phyloP scores from a whole-genome alignment of 2,329 filamentous ascomycete genomes.

The Claviceps purpurea region DNA sequence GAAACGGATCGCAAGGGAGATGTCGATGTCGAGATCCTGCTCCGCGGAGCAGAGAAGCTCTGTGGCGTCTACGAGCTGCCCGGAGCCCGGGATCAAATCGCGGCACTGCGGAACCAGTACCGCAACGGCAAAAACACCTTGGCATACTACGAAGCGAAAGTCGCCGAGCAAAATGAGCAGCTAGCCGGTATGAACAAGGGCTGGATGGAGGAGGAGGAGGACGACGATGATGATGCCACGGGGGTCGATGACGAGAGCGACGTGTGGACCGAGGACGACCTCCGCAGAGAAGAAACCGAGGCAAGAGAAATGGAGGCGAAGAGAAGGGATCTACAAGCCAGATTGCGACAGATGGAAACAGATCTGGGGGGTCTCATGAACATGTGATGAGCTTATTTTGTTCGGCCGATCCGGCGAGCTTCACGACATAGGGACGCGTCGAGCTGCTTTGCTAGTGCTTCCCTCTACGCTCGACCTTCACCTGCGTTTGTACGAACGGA shows the following conservation, averaged over 20 bases:
- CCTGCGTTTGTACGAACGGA: too few relatives aligned
- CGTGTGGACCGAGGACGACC: constrained; percentile 52
- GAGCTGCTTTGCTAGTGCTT: constrained; percentile 2
- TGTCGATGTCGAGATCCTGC: constrained; percentile 72
- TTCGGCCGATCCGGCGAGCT: neutral
- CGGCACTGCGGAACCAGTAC: constrained; percentile 56
- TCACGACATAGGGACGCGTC: neutral
- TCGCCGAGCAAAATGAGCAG: constrained; percentile 62
- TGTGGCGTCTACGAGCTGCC: constrained; percentile 76
- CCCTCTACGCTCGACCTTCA: neutral
- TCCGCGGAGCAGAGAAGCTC: constrained; percentile 80
- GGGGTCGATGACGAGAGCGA: constrained; percentile 34
- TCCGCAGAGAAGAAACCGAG: constrained; percentile 56
- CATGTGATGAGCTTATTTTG: constrained; percentile 26
- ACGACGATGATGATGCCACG: constrained; percentile 40
- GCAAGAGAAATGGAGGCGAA: constrained; percentile 40
- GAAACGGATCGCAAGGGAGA: constrained; percentile 46
- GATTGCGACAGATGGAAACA: constrained; percentile 39
- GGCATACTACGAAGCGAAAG: constrained; percentile 65
- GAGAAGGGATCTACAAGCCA: constrained; percentile 41
- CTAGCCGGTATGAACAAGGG: constrained; percentile 61
- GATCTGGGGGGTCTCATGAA: constrained; percentile 40
- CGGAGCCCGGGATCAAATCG: constrained; percentile 66
- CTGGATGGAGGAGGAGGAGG: constrained; percentile 40
- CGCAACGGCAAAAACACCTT: constrained; percentile 59